These are phyloP conservation scores for Hygrophorus pudorinus DNA, from an alignment of 768 basidiomycete genomes.

Conservation along the genomic window DNA sequence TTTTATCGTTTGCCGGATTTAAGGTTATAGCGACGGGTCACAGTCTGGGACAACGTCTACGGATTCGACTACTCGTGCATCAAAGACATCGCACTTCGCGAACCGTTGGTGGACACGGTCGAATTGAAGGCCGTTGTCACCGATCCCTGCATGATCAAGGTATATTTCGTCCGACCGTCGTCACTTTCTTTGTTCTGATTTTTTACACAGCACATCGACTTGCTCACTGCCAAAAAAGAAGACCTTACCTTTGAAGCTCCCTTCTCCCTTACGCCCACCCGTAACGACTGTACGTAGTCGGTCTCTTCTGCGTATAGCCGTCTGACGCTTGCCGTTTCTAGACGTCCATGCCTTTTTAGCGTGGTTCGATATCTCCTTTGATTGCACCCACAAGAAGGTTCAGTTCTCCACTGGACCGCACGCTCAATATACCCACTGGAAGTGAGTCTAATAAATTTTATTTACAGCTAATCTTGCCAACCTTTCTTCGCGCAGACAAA, in stretches of 20 bases:
- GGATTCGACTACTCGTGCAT: constrained; percentile 99
- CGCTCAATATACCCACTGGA: constrained; percentile 94
- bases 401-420: constrained; percentile 97
- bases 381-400: constrained; percentile 91
- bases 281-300: constrained; percentile 77
- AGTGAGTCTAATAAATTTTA: constrained; percentile 42
- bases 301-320: background rate
- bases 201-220: constrained; percentile 63
- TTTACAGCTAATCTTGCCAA: background rate
- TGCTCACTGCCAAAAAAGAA: constrained; percentile 89
- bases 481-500: constrained; percentile 50
- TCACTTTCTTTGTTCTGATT: background rate
- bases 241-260: constrained; percentile 80
- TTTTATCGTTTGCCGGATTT: background rate
- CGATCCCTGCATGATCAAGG: constrained; percentile 85
- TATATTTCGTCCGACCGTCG: constrained; percentile 17
- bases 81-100: constrained; percentile 94
- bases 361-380: constrained; percentile 97
- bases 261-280: constrained; percentile 72
- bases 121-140: constrained; percentile 94
- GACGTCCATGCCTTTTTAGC: constrained; percentile 97
- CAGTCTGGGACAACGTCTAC: constrained; percentile 99
- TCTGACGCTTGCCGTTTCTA: constrained; percentile 21
- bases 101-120: constrained; percentile 98
- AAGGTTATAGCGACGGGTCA: background rate